Base-by-base conservation (phyloP, 2,329 filamentous ascomycete species). In the Juglanconis sp. region DNA sequence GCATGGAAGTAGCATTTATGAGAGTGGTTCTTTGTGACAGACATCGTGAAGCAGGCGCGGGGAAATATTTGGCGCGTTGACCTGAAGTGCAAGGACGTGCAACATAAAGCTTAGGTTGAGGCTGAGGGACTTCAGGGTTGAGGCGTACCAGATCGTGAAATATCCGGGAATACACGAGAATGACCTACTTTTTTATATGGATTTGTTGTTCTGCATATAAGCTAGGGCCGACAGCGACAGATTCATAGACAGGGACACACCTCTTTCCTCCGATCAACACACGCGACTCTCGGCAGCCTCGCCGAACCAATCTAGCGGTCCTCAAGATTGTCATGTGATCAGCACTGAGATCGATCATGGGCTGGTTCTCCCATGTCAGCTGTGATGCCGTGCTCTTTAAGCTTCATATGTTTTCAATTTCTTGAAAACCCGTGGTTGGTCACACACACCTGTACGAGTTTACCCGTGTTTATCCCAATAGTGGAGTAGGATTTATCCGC, bases 321-420 rank as follows among this genome's bases (percentile, higher is more conserved):
- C 24, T 24, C 24, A 24, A 24, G 24, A 24, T 24, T 24, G 24
- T 11, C 13, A 30, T 4, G 5, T 30, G 11, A n/a, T 44, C 4
- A 36, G 6, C 31, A 44, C 36, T 5, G 15, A 24, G 13, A 17
- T 32, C 10, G 51, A 11, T n/a, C 24, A 34, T 7, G 47, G 36
- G 47, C 35, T 49, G 31, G 30, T 4, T 13, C 30, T 15, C 31
- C 30, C 40, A 24, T 32, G n/a, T 10, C 36, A 30, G 5, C 32
- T 9, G 17, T 36, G 46, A 40, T 2, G 8, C 13, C 46, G 44
- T 44, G 10, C 30, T 13, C 36, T 8, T 38, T 40, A 8, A 59
- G 40, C 8, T 38, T 32, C 44, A 59, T 59, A 15, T 59, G 53
- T 4, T 38, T 31, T 46, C 48, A 59, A 56, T 46, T 50, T 51